Percentiles rank a stretch among this genome's conserved stretches.
Evolutionary conservation across 257 asterid species (phyloP).

Genomic region (Perilla frutescens): DNA sequence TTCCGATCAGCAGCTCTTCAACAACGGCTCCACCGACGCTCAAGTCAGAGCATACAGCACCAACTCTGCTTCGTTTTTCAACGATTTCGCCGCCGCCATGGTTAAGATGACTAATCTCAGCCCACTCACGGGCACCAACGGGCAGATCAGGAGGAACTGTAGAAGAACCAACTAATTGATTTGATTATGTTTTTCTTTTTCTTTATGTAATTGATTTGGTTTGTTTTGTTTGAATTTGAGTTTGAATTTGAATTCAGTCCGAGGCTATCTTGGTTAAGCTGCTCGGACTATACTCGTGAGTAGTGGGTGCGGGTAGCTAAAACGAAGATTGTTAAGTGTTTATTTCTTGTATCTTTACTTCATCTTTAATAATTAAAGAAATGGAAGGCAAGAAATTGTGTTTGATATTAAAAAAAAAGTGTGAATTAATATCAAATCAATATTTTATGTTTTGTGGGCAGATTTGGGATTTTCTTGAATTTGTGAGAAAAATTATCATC

Average conservation of each 20-base stretch:
- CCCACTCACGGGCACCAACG: slow-evolving; percentile 67
- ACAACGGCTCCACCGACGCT: slow-evolving; percentile 65
- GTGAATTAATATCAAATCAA: too few relatives aligned
- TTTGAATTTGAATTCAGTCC: neutral
- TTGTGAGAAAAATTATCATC: too few relatives aligned
- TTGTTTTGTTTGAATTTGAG: neutral
- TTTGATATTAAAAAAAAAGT: too few relatives aligned
- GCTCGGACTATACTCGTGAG: too few relatives aligned
- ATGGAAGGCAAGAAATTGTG: neutral
- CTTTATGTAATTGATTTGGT: neutral
- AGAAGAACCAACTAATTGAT: slow-evolving; percentile 49
- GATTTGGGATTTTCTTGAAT: too few relatives aligned
- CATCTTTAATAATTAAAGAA: neutral
- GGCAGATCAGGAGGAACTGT: slow-evolving; percentile 73
- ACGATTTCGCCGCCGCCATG: slow-evolving; percentile 75
- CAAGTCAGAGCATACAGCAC: slow-evolving; percentile 57
- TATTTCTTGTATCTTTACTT: neutral
- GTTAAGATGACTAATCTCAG: slow-evolving; percentile 71
- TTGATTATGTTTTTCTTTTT: too few relatives aligned
- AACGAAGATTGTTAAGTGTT: neutral
- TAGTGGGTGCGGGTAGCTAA: too few relatives aligned
- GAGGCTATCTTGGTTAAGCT: neutral
- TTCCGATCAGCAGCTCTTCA: slow-evolving; percentile 73
- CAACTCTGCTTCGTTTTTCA: slow-evolving; percentile 50
- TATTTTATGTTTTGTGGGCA: too few relatives aligned